Conservation (phyloP, 2,329 filamentous ascomycete genomes). For the Aphanoascus verrucosus region DNA sequence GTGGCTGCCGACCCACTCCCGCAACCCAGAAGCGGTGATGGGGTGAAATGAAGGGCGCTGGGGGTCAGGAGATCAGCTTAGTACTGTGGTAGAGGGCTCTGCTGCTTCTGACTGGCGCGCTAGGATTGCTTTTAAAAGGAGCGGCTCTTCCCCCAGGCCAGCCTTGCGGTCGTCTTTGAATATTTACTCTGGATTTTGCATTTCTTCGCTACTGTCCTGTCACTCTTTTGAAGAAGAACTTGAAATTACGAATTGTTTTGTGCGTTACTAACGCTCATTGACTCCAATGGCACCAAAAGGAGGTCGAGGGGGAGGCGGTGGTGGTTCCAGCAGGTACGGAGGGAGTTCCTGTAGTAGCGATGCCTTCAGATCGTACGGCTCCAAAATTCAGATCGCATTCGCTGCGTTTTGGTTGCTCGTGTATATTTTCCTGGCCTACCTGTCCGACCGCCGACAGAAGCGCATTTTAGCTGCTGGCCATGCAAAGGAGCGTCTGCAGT, state of each 20-base stretch:
- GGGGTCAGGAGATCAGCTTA: too few species aligned
- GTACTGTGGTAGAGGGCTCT: too few species aligned
- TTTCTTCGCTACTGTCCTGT: too few species aligned
- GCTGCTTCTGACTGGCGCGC: too few species aligned
- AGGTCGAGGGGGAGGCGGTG: constrained; percentile 10
- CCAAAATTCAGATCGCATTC: constrained; percentile 6
- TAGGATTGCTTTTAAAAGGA: too few species aligned
- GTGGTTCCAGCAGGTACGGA: not conserved
- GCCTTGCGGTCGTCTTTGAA: too few species aligned
- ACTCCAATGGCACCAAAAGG: constrained; percentile 13
- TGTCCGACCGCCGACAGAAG: constrained; percentile 1
- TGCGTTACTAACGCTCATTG: not conserved
- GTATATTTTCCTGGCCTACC: constrained; percentile 2
- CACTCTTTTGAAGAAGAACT: too few species aligned
- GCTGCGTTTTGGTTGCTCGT: constrained; percentile 4
- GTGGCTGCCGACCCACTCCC: too few species aligned
- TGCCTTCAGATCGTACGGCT: not conserved
- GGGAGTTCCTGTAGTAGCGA: constrained; percentile 1
- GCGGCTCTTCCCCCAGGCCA: too few species aligned
- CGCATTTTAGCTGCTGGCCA: constrained; percentile 3
- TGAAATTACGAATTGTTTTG: not conserved
- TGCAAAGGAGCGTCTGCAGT: constrained; percentile 8
- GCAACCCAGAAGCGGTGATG: too few species aligned
- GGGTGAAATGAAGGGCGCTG: too few species aligned
- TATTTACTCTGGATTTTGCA: too few species aligned